Evolutionary conservation across 208 protist genomes (phyloP).

Genomic region (Giardia muris): DNA sequence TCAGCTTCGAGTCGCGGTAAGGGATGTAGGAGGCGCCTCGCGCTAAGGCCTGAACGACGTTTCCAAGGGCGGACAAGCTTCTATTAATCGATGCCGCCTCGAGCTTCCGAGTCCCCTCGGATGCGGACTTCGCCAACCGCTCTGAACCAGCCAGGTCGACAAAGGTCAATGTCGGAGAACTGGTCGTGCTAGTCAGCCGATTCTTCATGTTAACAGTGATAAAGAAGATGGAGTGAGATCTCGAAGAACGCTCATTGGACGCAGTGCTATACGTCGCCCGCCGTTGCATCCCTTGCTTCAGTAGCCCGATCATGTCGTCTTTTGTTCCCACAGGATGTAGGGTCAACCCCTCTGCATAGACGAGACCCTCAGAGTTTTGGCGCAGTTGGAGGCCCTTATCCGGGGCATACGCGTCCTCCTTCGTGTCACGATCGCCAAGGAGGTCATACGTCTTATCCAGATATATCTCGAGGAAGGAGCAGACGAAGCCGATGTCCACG

Average conservation of each 20-base stretch:
- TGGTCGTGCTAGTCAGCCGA: neutral
- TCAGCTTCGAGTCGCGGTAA: conserved; percentile 68
- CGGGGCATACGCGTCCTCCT: neutral
- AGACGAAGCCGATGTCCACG: neutral
- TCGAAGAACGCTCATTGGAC: conserved; percentile 9
- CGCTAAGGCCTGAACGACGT: conserved; percentile 20
- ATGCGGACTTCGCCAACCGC: conserved; percentile 17
- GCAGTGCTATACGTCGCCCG: neutral
- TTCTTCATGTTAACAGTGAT: neutral
- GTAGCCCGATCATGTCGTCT: neutral
- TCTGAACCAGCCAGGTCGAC: conserved; percentile 40
- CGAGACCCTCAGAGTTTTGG: neutral
- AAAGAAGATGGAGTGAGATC: conserved; percentile 26
- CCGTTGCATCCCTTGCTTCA: neutral
- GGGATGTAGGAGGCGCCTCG: conserved; percentile 34
- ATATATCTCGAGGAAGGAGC: neutral
- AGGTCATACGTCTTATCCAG: conserved; percentile 6
- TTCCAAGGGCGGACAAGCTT: conserved; percentile 30
- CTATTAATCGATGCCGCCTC: conserved; percentile 31
- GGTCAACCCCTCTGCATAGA: neutral
- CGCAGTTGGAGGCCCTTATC: neutral
- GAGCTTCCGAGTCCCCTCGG: neutral
- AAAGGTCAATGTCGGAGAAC: conserved; percentile 22
- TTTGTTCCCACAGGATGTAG: neutral
- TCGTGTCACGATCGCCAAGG: neutral